Evolutionary conservation across 2,329 filamentous ascomycete genomes (phyloP), one percentile per base, ranked within the genome.

Genomic region (Zymoseptoria tritici): DNA sequence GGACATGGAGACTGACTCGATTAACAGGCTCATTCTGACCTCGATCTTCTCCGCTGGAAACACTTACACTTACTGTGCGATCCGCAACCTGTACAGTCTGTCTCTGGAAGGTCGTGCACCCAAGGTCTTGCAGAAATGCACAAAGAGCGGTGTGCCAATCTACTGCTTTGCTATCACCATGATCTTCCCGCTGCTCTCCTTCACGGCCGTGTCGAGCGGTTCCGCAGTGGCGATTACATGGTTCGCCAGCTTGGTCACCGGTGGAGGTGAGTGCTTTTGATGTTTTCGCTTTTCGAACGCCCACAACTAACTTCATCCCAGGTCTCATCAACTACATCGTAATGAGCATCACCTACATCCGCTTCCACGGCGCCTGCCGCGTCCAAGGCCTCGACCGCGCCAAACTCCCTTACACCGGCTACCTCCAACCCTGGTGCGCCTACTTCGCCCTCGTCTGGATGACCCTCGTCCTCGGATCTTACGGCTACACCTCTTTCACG

Each of bases 271-370:
- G 21, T 22, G 21, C 21, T 22, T 22, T 22, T 22, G 21, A 22
- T 22, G 21, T 22, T 22, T 2, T 22, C 4, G 21, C 2, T 22
- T 22, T 22, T 22, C 21, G 21, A 22, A 22, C 21, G 19, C 57
- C 36, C 52, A 20, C 57, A 59, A 20, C 61, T 55, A 2, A 51
- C 29, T 13, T 0, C 9, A 19, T 16, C 36, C 19, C 54, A 62
- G 8, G 80, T 77, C 49, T 85, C 66, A 85, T 87, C 71, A 82
- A 86, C 74, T 87, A 85, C 72, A 79, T 87, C 61, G 77, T 82
- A 70, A 85, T 85, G 75, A 76, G 75, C 52, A 70, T 80, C 22
- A 85, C 82, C n/a, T 85, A 83, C 71, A 76, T 85, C 60, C 79
- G 74, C 68, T 86, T 84, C 76, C 80, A 83, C 74, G 76, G 77